These are phyloP conservation scores for Hibiscus trionum DNA, from an alignment of 345 rosid genomes.

Conservation along the genomic window DNA sequence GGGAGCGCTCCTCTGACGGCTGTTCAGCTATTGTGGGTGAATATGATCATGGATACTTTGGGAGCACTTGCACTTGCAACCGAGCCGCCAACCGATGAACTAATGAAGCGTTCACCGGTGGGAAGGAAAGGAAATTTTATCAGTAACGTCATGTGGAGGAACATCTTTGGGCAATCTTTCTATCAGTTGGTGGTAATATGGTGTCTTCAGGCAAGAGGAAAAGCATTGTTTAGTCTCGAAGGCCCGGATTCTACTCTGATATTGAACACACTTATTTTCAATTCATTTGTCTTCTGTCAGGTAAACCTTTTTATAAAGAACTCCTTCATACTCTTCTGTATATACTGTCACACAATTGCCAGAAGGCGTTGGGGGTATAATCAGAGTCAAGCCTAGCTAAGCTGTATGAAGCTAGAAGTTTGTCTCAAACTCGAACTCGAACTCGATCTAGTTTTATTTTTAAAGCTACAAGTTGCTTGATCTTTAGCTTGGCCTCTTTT, in stretches of 20 bases:
- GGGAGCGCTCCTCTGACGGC: constrained; percentile 64
- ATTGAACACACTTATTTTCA: constrained; percentile 69
- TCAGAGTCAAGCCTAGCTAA: background rate
- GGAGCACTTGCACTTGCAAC: constrained; percentile 89
- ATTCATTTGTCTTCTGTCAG: constrained; percentile 89
- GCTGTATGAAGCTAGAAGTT: background rate
- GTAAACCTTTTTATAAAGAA: constrained; percentile 23
- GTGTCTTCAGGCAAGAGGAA: background rate
- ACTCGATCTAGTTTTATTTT: background rate
- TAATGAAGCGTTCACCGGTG: constrained; percentile 65
- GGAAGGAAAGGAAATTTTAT: constrained; percentile 58
- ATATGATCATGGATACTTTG: constrained; percentile 81
- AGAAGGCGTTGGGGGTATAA: background rate
- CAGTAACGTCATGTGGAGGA: constrained; percentile 83
- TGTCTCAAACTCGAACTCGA: background rate
- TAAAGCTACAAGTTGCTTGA: background rate
- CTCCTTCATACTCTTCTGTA: background rate
- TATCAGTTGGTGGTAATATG: constrained; percentile 43
- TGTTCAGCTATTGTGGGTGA: constrained; percentile 84
- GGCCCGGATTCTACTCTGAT: constrained; percentile 36
- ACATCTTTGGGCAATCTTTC: constrained; percentile 79
- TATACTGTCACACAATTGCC: background rate
- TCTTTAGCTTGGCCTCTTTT: background rate
- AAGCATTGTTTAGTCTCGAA: background rate
- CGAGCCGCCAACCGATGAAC: constrained; percentile 64